These are phyloP conservation scores for Colletotrichum echinochloae DNA, from an alignment of 2,329 filamentous ascomycete genomes.

Conservation along the genomic window DNA sequence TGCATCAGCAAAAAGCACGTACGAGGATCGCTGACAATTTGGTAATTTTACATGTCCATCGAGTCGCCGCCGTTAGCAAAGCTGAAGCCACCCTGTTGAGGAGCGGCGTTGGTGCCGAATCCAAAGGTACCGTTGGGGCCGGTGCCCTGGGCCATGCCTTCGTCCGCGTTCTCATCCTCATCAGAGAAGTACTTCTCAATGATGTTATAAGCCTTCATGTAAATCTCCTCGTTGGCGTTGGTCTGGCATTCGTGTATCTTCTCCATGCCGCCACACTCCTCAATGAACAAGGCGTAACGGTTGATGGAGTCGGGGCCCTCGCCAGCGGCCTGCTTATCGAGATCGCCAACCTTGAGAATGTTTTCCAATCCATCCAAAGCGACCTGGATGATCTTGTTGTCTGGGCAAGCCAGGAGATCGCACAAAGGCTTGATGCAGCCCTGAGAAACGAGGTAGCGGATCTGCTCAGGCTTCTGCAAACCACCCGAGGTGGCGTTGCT, in stretches of 20 bases:
- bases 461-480: conserved; percentile 98
- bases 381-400: conserved; percentile 99
- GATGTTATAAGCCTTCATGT: conserved; percentile 99
- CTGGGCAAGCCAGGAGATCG: conserved; percentile 93
- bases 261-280: conserved; percentile 99
- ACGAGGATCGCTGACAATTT: conserved; percentile 26
- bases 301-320: conserved; percentile 85
- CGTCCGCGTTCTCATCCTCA: conserved; percentile 93
- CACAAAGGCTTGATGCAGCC: conserved; percentile 98
- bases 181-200: conserved; percentile 99
- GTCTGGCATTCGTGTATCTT: conserved; percentile 99
- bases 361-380: conserved; percentile 98
- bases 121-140: conserved; percentile 81
- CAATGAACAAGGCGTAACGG: conserved; percentile 96
- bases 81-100: conserved; percentile 87
- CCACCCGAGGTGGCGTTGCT: conserved; percentile 98
- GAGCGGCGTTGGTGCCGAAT: conserved; percentile 74
- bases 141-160: conserved; percentile 77
- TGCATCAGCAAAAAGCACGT: conserved; percentile 21
- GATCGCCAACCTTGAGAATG: conserved; percentile 98
- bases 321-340: conserved; percentile 92
- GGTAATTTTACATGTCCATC: conserved; percentile 70
- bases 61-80: conserved; percentile 81
- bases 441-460: conserved; percentile 91
- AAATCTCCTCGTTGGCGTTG: conserved; percentile 99